These are phyloP conservation scores for Trichoderma gamsii DNA, from an alignment of 495 filamentous ascomycete species.

Conservation along the genomic window DNA sequence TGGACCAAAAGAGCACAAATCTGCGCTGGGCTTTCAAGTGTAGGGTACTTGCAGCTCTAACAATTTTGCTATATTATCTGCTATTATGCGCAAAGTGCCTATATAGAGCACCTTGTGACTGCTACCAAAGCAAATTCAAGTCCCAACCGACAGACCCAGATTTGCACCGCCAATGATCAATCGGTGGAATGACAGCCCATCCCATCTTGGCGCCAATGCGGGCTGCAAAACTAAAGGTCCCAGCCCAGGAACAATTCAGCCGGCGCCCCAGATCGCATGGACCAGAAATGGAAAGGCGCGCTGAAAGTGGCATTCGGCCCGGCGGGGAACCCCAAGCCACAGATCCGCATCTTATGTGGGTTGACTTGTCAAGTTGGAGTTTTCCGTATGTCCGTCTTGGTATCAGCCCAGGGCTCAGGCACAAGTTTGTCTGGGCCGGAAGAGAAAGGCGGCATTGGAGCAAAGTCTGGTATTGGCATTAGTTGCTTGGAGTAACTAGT, in stretches of 20 bases:
- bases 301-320: background rate
- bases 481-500: background rate
- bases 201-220: background rate
- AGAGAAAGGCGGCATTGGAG: no score
- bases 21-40: no score
- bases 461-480: background rate
- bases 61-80: no score
- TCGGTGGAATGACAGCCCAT: background rate
- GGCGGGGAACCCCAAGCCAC: slow-evolving; percentile 10
- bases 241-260: slow-evolving; percentile 11
- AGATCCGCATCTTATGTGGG: slow-evolving; percentile 1
- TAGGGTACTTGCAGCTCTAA: no score
- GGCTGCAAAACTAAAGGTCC: background rate
- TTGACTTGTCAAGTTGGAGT: background rate
- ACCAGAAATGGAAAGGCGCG: background rate
- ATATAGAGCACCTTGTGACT: background rate
- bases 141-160: background rate
- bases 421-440: background rate
- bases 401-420: background rate
- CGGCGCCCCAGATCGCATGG: slow-evolving; percentile 1
- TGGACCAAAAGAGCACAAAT: no score
- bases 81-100: background rate
- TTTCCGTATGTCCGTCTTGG: background rate
- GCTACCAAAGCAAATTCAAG: background rate
- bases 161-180: background rate